Conservation (phyloP, 208 protist species). For the Crithidia mellificae region DNA sequence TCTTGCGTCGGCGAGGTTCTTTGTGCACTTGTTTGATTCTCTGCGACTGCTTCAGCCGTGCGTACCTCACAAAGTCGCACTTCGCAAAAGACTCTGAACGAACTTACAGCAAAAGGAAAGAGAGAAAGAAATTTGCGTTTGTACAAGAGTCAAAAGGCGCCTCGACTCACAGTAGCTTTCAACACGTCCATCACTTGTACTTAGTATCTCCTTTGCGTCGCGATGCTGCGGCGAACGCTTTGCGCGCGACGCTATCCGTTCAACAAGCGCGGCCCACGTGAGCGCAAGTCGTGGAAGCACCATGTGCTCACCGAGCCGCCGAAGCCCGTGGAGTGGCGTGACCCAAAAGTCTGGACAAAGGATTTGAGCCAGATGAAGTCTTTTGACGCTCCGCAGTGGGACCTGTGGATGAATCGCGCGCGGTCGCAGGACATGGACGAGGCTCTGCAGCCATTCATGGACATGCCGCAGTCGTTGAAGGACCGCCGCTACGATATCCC, state of each 20-base stretch:
- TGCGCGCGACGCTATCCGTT: slow-evolving; percentile 80
- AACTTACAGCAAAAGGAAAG: no score
- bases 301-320: slow-evolving; percentile 89
- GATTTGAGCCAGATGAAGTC: slow-evolving; percentile 90
- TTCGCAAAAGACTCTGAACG: no score
- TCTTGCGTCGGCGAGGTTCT: no score
- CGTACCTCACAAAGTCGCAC: no score
- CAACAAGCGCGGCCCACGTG: slow-evolving; percentile 84
- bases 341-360: slow-evolving; percentile 92
- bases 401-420: slow-evolving; percentile 87
- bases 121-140: no score
- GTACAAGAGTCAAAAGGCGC: no score
- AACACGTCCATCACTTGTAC: no score
- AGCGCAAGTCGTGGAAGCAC: slow-evolving; percentile 91
- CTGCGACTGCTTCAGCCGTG: no score
- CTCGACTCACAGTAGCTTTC: no score
- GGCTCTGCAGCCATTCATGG: slow-evolving; percentile 93
- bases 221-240: slow-evolving; percentile 68
- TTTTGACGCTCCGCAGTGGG: slow-evolving; percentile 92
- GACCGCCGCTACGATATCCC: slow-evolving; percentile 91
- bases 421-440: slow-evolving; percentile 91
- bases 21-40: no score
- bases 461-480: slow-evolving; percentile 93
- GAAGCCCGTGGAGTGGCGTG: slow-evolving; percentile 88
- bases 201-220: no score